A percentile compares a stretch with the other conserved stretches of the same genome.
phyloP scores from a whole-genome alignment of 495 filamentous ascomycete species.

The Trichocladium antarcticum region DNA sequence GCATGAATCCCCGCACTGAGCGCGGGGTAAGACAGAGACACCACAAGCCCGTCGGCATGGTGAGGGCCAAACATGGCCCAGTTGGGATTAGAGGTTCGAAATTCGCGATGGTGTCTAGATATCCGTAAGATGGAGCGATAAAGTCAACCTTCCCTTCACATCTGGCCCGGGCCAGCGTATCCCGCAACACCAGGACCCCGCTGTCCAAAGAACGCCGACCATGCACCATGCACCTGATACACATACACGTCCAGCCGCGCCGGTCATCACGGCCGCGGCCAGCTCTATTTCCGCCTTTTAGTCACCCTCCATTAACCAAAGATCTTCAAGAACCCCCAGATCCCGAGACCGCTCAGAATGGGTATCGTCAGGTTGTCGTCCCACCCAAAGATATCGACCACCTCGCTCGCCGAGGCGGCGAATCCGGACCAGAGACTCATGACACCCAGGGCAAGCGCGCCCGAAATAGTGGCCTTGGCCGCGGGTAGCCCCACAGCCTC shows the following conservation, averaged over 20 bases:
- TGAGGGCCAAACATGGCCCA: no score
- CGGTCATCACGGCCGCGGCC: neutral
- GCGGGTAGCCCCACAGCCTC: constrained; percentile 41
- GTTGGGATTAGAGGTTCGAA: constrained; percentile 1
- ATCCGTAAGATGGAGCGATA: neutral
- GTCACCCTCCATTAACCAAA: constrained; percentile 50
- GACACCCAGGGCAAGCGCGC: constrained; percentile 63
- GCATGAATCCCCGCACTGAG: neutral
- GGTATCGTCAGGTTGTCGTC: constrained; percentile 98
- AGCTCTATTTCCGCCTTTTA: neutral
- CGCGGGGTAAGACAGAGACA: neutral
- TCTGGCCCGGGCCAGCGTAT: no score
- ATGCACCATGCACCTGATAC: constrained; percentile 8
- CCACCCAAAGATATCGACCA: constrained; percentile 80
- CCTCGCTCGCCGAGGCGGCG: constrained; percentile 78
- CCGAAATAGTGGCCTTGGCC: constrained; percentile 43
- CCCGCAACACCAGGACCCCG: neutral
- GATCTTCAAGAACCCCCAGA: constrained; percentile 87
- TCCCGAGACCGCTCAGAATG: constrained; percentile 74
- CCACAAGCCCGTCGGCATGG: neutral
- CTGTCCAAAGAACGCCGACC: constrained; percentile 10
- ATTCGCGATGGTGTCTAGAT: neutral
- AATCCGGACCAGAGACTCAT: constrained; percentile 83
- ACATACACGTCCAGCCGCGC: constrained; percentile 6
- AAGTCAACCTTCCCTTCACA: constrained; percentile 1